Conservation (phyloP, 2,329 filamentous ascomycete species). For the Claviceps sp. region DNA sequence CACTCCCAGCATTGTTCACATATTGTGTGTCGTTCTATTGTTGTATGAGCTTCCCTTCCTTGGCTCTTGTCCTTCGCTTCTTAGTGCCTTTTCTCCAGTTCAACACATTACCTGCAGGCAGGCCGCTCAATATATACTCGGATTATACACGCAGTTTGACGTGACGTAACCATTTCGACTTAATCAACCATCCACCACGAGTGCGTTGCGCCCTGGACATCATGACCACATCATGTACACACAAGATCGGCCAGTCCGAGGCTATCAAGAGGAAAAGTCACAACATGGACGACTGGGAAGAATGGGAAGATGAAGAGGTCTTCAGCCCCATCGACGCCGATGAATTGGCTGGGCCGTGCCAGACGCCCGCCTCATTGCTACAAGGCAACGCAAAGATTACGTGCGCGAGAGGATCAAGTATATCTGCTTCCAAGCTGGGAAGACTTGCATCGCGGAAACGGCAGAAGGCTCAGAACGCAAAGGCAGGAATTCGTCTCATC, state of each 20-base stretch:
- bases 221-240: slow-evolving; percentile 3
- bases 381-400: slow-evolving; percentile 7
- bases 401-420: slow-evolving; percentile 16
- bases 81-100: too few relatives aligned
- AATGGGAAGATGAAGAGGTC: slow-evolving; percentile 38
- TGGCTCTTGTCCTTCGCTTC: too few relatives aligned
- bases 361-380: slow-evolving; percentile 8
- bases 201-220: too few relatives aligned
- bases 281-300: slow-evolving; percentile 35
- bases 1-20: too few relatives aligned
- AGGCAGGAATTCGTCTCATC: slow-evolving; percentile 53
- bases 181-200: background rate
- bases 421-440: slow-evolving; percentile 27
- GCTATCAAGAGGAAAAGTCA: background rate
- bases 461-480: slow-evolving; percentile 46
- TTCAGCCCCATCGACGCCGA: slow-evolving; percentile 26
- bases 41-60: too few relatives aligned
- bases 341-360: slow-evolving; percentile 17
- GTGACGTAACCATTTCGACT: background rate
- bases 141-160: too few relatives aligned
- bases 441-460: slow-evolving; percentile 45
- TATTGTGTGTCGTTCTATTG: too few relatives aligned
- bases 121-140: too few relatives aligned
- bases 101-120: too few relatives aligned
- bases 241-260: background rate